Base-by-base conservation (phyloP, 257 asterid species). In the Solanum okadae region DNA sequence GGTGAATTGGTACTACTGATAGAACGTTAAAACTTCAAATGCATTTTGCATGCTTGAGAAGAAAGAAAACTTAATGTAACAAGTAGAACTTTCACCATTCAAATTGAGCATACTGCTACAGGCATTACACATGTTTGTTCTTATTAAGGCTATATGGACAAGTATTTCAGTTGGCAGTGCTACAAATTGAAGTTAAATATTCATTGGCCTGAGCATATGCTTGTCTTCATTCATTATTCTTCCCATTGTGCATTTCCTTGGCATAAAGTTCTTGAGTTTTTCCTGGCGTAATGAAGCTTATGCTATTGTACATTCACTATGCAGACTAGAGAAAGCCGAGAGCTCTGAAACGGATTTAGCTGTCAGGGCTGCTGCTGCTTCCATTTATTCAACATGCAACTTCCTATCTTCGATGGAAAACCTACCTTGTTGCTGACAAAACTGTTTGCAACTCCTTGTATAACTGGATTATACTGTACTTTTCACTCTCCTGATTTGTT, bases 361-460 rank as follows among this genome's bases (percentile, higher is more conserved):
- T 14, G 91, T 95, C 70, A 90, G 93, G 86, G 98, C 98, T 35
- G 98, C 98, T 23, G 99, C 99, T 68, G 99, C 98, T 88, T 95
- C 99, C 67, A 93, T 96, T 88, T 96, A 96, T 90, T 95, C 99
- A 6, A 96, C 98, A 0, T 95, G 98, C 98, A 95, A 94, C 90
- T 95, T 91, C 92, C 86, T 95, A 89, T 87, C 91, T 23, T 94
- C 98, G 10, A 93, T 71, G 90, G 93, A 93, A 85, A 94, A 94
- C 76, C 83, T 35, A 29, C 93, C 95, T 35, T 92, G 91, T 78
- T 91, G 90, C 93, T 92, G 89, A 89, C 29, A 49, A 18, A 9
- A 8, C 25, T 31, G 7, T 49, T 49, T 31, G 29, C 70, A 82
- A 10, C 59, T 49, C 37, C 86, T 42, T 78, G 67, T 59, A 59